Conservation (phyloP, 176 grass and related monocot genomes). For the Otatea glauca region DNA sequence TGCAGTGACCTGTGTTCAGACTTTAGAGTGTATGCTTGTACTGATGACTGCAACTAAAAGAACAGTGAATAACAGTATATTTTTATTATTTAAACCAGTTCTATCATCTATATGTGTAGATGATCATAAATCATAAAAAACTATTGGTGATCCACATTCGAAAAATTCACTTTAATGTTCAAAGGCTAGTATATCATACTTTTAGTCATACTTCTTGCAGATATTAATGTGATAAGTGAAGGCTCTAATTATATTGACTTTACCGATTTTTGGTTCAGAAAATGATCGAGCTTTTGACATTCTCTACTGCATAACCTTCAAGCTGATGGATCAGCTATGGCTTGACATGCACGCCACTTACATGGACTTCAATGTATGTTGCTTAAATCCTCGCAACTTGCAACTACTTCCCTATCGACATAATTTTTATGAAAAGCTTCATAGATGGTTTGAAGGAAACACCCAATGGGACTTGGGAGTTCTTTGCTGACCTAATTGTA, state of each 20-base stretch:
- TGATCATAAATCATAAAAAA: constrained; percentile 17
- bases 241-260: constrained; percentile 27
- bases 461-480: constrained; percentile 17
- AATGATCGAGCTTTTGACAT: constrained; percentile 93
- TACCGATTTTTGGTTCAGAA: constrained; percentile 53
- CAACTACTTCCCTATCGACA: background rate
- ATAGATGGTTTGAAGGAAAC: constrained; percentile 21
- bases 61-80: background rate
- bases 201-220: constrained; percentile 28
- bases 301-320: constrained; percentile 94
- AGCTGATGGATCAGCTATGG: constrained; percentile 99
- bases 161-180: constrained; percentile 21
- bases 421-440: constrained; percentile 14
- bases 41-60: background rate
- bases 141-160: constrained; percentile 4
- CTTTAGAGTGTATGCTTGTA: constrained; percentile 32
- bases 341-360: constrained; percentile 96
- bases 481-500: constrained; percentile 27
- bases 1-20: constrained; percentile 5
- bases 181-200: constrained; percentile 21
- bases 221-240: constrained; percentile 1
- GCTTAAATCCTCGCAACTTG: background rate
- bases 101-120: background rate
- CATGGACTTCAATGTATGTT: constrained; percentile 97
- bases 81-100: constrained; percentile 4